Base-by-base conservation (phyloP, 2,329 filamentous ascomycete species). In the Akanthomyces uredinophilus region DNA sequence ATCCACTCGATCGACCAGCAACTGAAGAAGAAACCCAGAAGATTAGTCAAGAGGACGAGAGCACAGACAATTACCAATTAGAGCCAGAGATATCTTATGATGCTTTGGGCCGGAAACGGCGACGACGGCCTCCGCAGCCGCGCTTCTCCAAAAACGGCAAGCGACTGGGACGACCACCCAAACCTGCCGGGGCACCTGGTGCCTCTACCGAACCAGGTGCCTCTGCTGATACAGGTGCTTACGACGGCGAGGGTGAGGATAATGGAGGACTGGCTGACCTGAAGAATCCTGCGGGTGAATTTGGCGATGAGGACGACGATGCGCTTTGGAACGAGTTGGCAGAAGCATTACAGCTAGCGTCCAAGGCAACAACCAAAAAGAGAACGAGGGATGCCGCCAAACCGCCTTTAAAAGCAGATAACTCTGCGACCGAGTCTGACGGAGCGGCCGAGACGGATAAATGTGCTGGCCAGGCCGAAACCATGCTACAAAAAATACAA, bases 71-170 rank as follows among this genome's bases (percentile, higher is more conserved):
- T 16, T 60, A 37, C 18, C 37, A 46, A 32, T 41, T 41, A 24
- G 54, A 37, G 20, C 35, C 32, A 27, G 43, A 47, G 16, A 11
- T 44, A n/a, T 22, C 39, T 18, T 44, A 22, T 11, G 53, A 56
- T 56, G 53, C 54, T 1, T 35, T 57, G 14, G 54, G 43, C n/a
- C 41, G 54, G 27, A 57, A 57, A 46, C 54, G 47, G 32, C 49
- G 49, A n/a, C 39, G 50, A 10, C 39, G 50, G 58, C 49, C 8
- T 5, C n/a, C n/a, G 46, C 60, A 62, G 18, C 60, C 60, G 6
- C 60, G 60, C 14, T 57, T 62, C 35, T 57, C 60, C 16, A 62
- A 62, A 27, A 62, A 62, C 13, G 60, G 60, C 10, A 62, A 57
- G n/a, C 60, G 60, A 51, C 27, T 62, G 24, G 60, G 60, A 13